Conservation (phyloP, 495 filamentous ascomycete genomes). For the Cryomyces minteri region DNA sequence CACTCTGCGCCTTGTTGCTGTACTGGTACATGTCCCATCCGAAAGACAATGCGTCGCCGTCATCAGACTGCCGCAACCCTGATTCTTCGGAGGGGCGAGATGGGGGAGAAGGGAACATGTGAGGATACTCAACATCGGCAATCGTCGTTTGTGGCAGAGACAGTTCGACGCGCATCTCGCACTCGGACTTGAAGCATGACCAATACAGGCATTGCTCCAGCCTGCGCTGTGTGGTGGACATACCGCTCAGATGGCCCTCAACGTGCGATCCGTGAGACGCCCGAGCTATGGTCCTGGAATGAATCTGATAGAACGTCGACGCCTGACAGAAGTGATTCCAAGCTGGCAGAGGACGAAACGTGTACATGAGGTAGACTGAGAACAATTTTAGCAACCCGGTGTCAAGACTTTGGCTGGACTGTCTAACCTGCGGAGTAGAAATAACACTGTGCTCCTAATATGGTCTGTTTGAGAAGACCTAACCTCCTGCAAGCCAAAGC, state of each 20-base stretch:
- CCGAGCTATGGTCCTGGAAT: constrained; percentile 1
- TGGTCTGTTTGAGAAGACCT: constrained; percentile 2
- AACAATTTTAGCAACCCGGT: background rate
- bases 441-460: constrained; percentile 3
- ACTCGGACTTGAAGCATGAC: constrained; percentile 20
- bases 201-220: constrained; percentile 16
- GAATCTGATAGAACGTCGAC: constrained; percentile 1
- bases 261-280: background rate
- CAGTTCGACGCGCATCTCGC: constrained; percentile 15
- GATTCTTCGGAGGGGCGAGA: background rate
- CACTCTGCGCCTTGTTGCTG: background rate
- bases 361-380: constrained; percentile 8
- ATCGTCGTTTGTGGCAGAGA: constrained; percentile 9
- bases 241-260: background rate
- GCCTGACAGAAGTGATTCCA: constrained; percentile 7
- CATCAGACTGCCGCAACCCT: background rate
- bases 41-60: background rate
- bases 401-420: background rate
- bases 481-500: constrained; percentile 4
- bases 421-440: constrained; percentile 6
- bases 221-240: background rate
- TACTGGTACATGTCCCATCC: background rate
- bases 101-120: constrained; percentile 16
- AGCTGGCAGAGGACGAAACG: constrained; percentile 2
- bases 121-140: constrained; percentile 6